Base-by-base conservation (phyloP, 768 basidiomycete species). In the Omphalotus guepiniiformis region DNA sequence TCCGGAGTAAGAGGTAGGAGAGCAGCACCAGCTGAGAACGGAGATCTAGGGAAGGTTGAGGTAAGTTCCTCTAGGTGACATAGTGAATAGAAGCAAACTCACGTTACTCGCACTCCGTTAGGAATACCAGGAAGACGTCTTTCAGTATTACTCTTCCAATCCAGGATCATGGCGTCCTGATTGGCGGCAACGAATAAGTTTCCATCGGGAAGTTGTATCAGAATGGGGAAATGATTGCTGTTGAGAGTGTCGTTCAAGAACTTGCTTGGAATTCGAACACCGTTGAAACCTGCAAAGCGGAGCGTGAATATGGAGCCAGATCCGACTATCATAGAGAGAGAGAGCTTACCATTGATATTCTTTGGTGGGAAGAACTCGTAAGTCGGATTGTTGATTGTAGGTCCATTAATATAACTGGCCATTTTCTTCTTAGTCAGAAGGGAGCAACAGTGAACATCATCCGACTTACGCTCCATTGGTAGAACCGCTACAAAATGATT, bases 1-100 rank as follows among this genome's bases (percentile, higher is more conserved):
- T 75, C 85, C 3, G 88, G 86, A 2, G 89, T 94, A 13, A 98
- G 74, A 6, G 94, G 94, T 0, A 98, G 76, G 86, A 98, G 91
- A 32, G 87, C 88, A 3, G 76, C 78, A 0, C 85, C 94, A 25
- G 88, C 92, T 6, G 92, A 92, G 0, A 40, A 42, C 60, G 58
- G 32, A 53, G 55, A 35, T 45, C 53, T 13, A 48, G n/a, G n/a
- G 7, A 13, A 27, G 8, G n/a, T n/a, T n/a, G n/a, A n/a, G n/a
- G 16, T 13, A 32, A 32, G 38, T 5, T 3, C 25, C 19, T 6
- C 2, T 13, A 66, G 64, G n/a, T 70, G 66, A 46, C 70, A 7
- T n/a, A 32, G 23, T n/a, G 3, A 16, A 7, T 2, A 5, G 21
- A 27, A 8, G n/a, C 21, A 22, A 25, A 12, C 47, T 16, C 23